phyloP scores from a whole-genome alignment of 2,329 filamentous ascomycete species.

The Diplodia mutila region DNA sequence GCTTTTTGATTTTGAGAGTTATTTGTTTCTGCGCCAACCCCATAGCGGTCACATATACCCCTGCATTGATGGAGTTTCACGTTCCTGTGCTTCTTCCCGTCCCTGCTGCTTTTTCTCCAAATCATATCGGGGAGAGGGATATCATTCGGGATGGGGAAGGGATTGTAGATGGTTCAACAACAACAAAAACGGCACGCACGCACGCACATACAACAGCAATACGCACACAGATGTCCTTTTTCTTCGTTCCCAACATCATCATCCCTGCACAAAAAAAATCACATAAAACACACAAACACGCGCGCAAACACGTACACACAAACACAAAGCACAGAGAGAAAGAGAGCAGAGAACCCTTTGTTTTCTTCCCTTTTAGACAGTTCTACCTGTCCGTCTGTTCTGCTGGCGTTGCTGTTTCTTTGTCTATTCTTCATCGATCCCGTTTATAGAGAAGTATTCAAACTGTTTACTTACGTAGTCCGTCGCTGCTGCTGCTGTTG shows the following conservation, averaged over 20 bases:
- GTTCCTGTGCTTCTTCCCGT: slow-evolving; percentile 8
- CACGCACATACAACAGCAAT: neutral
- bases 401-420: neutral
- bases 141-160: neutral
- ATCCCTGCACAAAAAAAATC: neutral
- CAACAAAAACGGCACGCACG: neutral
- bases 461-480: neutral
- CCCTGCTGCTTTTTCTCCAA: neutral
- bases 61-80: slow-evolving; percentile 23
- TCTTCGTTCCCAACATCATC: neutral
- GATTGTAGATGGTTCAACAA: slow-evolving; percentile 10
- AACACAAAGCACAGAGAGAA: neutral
- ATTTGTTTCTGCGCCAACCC: neutral
- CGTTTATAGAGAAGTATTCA: neutral
- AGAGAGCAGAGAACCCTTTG: neutral
- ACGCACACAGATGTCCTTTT: neutral
- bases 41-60: slow-evolving; percentile 23
- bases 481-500: neutral
- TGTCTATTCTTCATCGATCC: neutral
- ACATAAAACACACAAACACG: neutral
- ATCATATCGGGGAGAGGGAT: neutral
- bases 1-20: neutral
- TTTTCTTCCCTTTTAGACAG: neutral
- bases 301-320: neutral
- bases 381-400: neutral